These are phyloP conservation scores for Neckera pumila DNA, from an alignment of 225 moss, liverwort and hornwort species.

Conservation along the genomic window DNA sequence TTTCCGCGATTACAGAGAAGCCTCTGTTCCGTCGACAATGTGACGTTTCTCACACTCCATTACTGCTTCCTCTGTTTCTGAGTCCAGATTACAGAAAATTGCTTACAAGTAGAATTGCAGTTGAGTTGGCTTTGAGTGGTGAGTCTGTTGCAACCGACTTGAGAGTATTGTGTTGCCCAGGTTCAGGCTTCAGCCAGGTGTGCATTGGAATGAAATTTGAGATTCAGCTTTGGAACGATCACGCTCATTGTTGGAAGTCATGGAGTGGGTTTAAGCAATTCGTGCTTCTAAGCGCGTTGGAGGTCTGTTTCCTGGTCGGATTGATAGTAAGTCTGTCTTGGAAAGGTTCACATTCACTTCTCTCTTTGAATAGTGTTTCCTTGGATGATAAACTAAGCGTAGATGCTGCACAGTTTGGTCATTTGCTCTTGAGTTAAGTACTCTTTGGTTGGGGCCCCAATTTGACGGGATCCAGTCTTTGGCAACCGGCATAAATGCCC, in stretches of 20 bases:
- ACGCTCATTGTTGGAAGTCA: not conserved
- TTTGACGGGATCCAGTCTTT: not conserved
- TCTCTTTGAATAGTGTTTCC: not conserved
- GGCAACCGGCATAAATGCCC: not conserved
- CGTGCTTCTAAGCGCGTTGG: too few species aligned
- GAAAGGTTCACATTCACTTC: not conserved
- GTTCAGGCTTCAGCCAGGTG: not conserved
- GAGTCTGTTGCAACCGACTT: not conserved
- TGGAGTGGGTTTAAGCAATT: not conserved
- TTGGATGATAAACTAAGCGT: not conserved
- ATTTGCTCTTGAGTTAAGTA: not conserved
- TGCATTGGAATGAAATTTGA: not conserved
- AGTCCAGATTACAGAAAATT: not conserved
- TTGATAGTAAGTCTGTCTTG: not conserved
- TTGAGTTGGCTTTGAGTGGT: not conserved
- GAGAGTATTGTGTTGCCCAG: not conserved
- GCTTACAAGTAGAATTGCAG: too few species aligned
- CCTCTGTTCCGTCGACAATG: too few species aligned
- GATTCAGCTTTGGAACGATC: not conserved
- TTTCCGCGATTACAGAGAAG: too few species aligned
- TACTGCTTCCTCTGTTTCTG: not conserved
- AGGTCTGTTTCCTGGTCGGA: not conserved
- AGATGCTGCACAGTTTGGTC: not conserved
- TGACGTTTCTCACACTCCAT: too few species aligned
- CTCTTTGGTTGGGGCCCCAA: not conserved